Base-by-base conservation (phyloP, 148 eudicot genomes). In the Amaranthus cruentus region DNA sequence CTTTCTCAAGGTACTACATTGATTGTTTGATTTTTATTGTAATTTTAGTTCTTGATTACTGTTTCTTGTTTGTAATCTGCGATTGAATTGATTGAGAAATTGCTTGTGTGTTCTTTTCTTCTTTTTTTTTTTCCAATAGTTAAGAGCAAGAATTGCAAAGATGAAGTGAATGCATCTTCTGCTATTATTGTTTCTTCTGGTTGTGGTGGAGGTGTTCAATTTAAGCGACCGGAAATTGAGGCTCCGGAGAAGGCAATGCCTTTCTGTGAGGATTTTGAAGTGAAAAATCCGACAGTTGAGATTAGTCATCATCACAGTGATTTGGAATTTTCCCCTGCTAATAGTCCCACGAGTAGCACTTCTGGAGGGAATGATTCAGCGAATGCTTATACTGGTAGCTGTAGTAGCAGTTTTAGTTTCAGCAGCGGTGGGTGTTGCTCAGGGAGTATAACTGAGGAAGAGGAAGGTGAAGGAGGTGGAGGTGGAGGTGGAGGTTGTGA, bases 1-100 rank as follows among this genome's bases (percentile, higher is more conserved):
- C 93, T 95, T 62, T 88, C 97, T 21, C 93, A 88, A 86, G 97
- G 98, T 95, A 72, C 53, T 66, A 70, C 70, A 62, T 62, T 52
- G 62, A 56, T 77, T 56, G 76, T 44, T 72, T 38, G 15, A 3
- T 6, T 59, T 55, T 1, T 68, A 7, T 12, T 3, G 2, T 55
- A 10, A 7, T 61, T 50, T 49, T 15, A 11, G 48, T 58, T 74
- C 6, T 74, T 18, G 11, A 62, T 48, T 6, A 66, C 42, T 56
- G 47, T 15, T 72, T 47, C 9, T 51, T 42, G 59, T 62, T 14
- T 12, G n/a, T 48, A 38, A 6, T 49, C 54, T 69, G 59, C 55
- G 4, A 71, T 15, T 66, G 53, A 53, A 28, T 46, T 58, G 53
- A 15, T 52, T 57, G 55, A 42, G 46, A 43, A n/a, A 62, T 44